Percentiles rank a stretch among this genome's conserved stretches.
phyloP scores from a whole-genome alignment of 176 grass and related monocot genomes.

The Secale cereale region DNA sequence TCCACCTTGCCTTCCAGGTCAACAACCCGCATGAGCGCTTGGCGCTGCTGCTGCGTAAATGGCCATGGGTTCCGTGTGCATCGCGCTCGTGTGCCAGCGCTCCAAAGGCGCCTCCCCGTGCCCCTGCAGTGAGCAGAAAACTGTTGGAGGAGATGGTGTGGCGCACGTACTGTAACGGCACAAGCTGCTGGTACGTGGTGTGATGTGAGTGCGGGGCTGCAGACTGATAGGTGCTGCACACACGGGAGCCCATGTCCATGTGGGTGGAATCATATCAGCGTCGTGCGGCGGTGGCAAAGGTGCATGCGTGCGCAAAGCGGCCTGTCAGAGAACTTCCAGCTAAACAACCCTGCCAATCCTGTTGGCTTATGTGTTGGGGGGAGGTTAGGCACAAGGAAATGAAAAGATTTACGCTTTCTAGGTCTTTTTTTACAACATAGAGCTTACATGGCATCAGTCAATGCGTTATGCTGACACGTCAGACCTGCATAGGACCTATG shows the following conservation, averaged over 20 bases:
- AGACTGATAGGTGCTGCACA: constrained; percentile 62
- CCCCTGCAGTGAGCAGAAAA: constrained; percentile 28
- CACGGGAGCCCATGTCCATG: constrained; percentile 78
- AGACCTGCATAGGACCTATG: background rate
- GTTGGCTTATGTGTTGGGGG: background rate
- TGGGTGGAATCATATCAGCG: constrained; percentile 63
- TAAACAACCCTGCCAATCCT: background rate
- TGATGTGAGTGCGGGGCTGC: constrained; percentile 51
- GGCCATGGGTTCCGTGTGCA: constrained; percentile 75
- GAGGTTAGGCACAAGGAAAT: background rate
- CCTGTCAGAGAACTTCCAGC: background rate
- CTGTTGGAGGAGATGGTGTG: constrained; percentile 71
- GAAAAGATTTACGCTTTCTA: background rate
- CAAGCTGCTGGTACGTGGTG: constrained; percentile 55
- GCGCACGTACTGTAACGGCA: constrained; percentile 85
- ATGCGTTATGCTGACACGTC: background rate
- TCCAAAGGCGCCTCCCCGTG: constrained; percentile 22
- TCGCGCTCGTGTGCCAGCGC: constrained; percentile 68
- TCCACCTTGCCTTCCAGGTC: constrained; percentile 71
- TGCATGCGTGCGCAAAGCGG: constrained; percentile 61
- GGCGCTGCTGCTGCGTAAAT: constrained; percentile 57
- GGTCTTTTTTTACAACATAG: background rate
- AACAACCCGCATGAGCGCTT: constrained; percentile 53
- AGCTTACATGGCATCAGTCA: background rate
- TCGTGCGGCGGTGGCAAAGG: constrained; percentile 42